Evolutionary conservation across 2,329 filamentous ascomycete species (phyloP), one percentile per base, ranked within the genome.

Genomic region (Clarireedia hainanense): DNA sequence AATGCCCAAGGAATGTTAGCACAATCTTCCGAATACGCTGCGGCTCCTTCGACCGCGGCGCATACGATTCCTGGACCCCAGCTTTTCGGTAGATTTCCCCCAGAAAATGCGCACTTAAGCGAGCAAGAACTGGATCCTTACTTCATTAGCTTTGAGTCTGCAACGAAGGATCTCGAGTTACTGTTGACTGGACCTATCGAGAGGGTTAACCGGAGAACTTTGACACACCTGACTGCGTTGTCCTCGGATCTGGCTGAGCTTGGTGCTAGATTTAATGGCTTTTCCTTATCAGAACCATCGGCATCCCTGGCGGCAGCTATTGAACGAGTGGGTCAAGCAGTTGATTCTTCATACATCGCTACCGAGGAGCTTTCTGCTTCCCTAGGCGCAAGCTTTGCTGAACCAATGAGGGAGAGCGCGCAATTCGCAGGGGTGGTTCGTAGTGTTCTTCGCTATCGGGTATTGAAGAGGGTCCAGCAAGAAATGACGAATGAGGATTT

Each of bases 401-500:
- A 99, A 68, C 94, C 94, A 0, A 96, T 99, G 90, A 83, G 95
- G 55, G 94, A 99, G 73, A 95, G 91, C 66, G 91, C 94, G 12
- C 94, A 99, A 68, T 99, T 99, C 70, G 94, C 94, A 0, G 89
- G 94, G 10, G 90, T 99, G 1, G 94, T 99, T 3, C 84, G 91
- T 43, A 88, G 78, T 62, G 92, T 99, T 36, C 75, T 99, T 54
- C 83, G 89, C 61, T 99, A 96, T 69, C 80, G 94, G 15, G 86
- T 97, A 2, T 75, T 96, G 60, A 99, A 99, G 75, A 82, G 94
- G 47, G 89, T 99, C 52, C 94, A 99, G 69, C 91, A 97, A 70
- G 94, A 99, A 68, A 92, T 97, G 85, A 97, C 94, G 1, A 86
- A 86, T 46, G 94, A 99, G 57, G 91, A 99, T 65, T 77, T 99